Base-by-base conservation (phyloP, 2,329 filamentous ascomycete genomes). In the Colletotrichum sp. region DNA sequence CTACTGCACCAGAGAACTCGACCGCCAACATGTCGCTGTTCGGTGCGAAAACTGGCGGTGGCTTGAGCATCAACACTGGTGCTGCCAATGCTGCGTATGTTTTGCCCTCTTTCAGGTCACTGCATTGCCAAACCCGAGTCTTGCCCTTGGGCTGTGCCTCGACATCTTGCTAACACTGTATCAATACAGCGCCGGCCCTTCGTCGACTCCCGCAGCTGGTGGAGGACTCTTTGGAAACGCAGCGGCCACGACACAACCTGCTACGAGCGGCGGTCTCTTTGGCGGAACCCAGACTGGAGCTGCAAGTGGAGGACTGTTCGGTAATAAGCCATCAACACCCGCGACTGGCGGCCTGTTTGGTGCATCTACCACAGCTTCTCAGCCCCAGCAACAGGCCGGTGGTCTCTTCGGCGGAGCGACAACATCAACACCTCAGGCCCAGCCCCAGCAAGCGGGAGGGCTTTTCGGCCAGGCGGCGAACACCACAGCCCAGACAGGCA, bases 61-160 rank as follows among this genome's bases (percentile, higher is more conserved):
- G 89, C 81, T 87, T 93, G 78, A 91, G 89, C 80, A 93, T 93
- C 84, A 93, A 93, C 84, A 92, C 91, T 22, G 89, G 88, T 78
- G 86, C 89, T 74, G 91, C 91, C 77, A 93, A 92, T 82, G 83
- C 88, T 76, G 89, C 89, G 89, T 90, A 79, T 82, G 88, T 86
- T 60, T 18, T 25, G 18, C 15, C 18, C 15, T 18, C 18, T 75
- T 52, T 60, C 61, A 55, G 67, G 55, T 13, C 15, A 39, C n/a
- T 43, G 58, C 58, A 30, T 62, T 62, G n/a, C 8, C 10, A n/a
- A 13, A 22, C n/a, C 30, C 8, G 12, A 22, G n/a, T 18, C 5
- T 34, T 22, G 4, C 12, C n/a, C 28, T 34, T 22, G 30, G 12
- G 15, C 4, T 22, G 8, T 22, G 5, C 13, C 58, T 62, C n/a